These are phyloP conservation scores for Entoloma clypeatum DNA, from an alignment of 1,284 basidiomycete species.

Conservation along the genomic window DNA sequence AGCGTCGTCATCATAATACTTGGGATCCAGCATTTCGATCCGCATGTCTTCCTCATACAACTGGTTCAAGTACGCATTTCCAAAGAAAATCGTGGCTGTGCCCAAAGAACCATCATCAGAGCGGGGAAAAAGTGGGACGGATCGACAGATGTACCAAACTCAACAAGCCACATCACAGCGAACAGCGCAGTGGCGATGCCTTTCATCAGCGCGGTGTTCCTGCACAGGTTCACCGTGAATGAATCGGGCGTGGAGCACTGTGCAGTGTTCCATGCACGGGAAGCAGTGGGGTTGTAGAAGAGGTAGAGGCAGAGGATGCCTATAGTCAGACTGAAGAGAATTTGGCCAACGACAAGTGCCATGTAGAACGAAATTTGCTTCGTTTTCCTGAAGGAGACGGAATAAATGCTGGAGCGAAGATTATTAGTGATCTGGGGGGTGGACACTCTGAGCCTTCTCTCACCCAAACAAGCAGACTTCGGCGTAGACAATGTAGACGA, in stretches of 20 bases:
- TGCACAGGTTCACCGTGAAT: conserved; percentile 20
- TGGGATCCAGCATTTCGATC: conserved; percentile 11
- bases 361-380: conserved; percentile 16
- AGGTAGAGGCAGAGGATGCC: conserved; percentile 21
- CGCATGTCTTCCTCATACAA: conserved; percentile 11
- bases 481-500: conserved; percentile 15
- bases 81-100: conserved; percentile 14
- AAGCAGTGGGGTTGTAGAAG: conserved; percentile 16
- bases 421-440: not conserved
- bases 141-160: conserved; percentile 18
- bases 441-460: not conserved
- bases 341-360: conserved; percentile 20
- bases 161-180: conserved; percentile 20
- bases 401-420: conserved; percentile 13
- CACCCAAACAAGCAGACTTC: conserved; percentile 17
- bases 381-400: conserved; percentile 9
- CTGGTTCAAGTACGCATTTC: conserved; percentile 13
- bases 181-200: conserved; percentile 18
- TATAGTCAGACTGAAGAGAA: conserved; percentile 21
- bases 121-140: not conserved
- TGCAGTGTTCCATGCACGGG: conserved; percentile 12
- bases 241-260: conserved; percentile 14
- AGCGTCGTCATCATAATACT: conserved; percentile 15
- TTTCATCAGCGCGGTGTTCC: conserved; percentile 16
- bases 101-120: not conserved